These are phyloP conservation scores for Diaporthe sp. DNA, from an alignment of 2,329 filamentous ascomycete species.

Conservation along the genomic window DNA sequence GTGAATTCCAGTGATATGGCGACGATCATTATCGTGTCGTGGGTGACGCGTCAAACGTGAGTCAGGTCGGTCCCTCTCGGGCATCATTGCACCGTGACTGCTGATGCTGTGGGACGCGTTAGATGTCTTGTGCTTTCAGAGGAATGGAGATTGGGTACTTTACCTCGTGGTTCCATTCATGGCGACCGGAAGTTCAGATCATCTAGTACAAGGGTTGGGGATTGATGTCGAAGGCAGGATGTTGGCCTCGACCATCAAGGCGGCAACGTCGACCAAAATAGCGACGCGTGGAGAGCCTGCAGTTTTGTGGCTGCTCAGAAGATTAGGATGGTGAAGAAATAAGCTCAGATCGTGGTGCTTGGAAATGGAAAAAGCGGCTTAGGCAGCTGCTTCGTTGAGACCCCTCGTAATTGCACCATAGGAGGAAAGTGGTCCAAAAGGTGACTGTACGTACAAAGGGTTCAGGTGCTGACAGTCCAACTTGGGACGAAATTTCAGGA, in stretches of 20 bases:
- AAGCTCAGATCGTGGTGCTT: neutral
- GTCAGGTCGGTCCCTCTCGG: conserved; percentile 34
- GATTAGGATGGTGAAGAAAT: neutral
- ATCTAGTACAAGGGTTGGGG: too few relatives aligned
- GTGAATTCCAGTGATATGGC: conserved; percentile 56
- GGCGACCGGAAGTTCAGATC: neutral
- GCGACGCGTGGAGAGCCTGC: neutral
- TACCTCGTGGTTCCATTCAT: neutral
- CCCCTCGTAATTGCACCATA: too few relatives aligned
- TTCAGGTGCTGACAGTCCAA: too few relatives aligned
- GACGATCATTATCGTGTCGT: conserved; percentile 62
- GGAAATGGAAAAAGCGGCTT: neutral
- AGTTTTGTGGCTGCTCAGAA: neutral
- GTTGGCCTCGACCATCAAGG: fast-evolving
- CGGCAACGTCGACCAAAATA: fast-evolving
- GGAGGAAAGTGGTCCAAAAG: neutral
- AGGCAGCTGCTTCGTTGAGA: neutral
- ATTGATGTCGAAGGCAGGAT: neutral
- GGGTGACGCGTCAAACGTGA: conserved; percentile 35
- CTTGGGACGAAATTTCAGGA: too few relatives aligned
- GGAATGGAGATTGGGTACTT: too few relatives aligned
- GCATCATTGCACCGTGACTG: neutral
- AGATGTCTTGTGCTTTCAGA: too few relatives aligned
- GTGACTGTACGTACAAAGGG: neutral
- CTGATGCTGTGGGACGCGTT: neutral